Conservation (phyloP, 768 basidiomycete genomes). For the Auricularia sp. region DNA sequence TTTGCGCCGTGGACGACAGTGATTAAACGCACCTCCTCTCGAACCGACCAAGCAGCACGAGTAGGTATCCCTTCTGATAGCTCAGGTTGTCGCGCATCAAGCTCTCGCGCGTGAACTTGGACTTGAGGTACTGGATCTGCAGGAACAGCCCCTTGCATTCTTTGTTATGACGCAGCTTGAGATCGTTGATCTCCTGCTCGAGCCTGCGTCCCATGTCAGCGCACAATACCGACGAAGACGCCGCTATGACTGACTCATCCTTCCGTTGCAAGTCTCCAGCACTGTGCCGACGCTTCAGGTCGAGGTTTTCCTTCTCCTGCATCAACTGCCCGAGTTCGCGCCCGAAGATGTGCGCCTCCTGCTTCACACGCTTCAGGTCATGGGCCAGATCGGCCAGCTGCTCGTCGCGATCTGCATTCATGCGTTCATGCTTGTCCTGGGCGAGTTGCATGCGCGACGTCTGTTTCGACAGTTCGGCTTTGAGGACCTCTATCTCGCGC, state of each 20-base stretch:
- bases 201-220: neutral
- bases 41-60: conserved; percentile 55
- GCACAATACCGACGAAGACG: neutral
- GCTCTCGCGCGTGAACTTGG: conserved; percentile 80
- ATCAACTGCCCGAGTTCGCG: conserved; percentile 62
- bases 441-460: conserved; percentile 52
- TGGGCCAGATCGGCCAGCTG: conserved; percentile 57
- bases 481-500: conserved; percentile 69
- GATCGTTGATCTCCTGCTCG: conserved; percentile 38
- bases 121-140: conserved; percentile 87
- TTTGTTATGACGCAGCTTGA: conserved; percentile 63
- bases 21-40: conserved; percentile 51
- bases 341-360: conserved; percentile 70
- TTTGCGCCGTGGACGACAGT: neutral
- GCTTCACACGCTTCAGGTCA: conserved; percentile 65
- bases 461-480: conserved; percentile 50
- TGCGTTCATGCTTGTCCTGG: conserved; percentile 54
- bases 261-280: neutral
- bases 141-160: conserved; percentile 88
- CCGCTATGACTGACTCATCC: neutral
- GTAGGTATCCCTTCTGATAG: conserved; percentile 84
- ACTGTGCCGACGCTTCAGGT: conserved; percentile 11
- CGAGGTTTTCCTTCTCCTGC: conserved; percentile 55
- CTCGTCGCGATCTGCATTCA: conserved; percentile 51
- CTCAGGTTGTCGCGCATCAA: conserved; percentile 63